Evolutionary conservation across 768 basidiomycete species (phyloP), one percentile per base, ranked within the genome.

Genomic region (Mycena haematopus): DNA sequence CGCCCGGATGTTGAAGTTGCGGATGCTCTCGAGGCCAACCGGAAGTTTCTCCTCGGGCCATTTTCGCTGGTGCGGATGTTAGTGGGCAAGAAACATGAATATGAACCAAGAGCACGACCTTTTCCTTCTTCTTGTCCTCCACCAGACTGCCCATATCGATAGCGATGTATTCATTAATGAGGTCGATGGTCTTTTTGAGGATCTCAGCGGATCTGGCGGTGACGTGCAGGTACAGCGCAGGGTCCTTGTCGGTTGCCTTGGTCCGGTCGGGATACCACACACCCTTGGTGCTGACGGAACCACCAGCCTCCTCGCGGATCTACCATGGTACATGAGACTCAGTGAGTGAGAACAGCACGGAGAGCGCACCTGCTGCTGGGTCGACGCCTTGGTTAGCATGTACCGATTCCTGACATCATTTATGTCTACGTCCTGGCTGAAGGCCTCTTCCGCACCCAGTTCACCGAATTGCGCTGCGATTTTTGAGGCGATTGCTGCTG

Each of bases 11-110:
- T 99, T 98, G 78, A 99, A 99, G 76, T 98, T 98, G 53, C 96
- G 84, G 69, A 99, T 86, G 56, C 88, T 89, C 17, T 99, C 96
- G 56, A 99, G 74, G 4, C 88, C 90, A 42, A 99, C 93, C 0
- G 88, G 89, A 10, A 98, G 77, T 76, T 97, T 98, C 76, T 96
- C 95, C 74, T 99, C 96, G 1, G 96, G 95, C 96, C 96, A 99
- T 86, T 96, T 97, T 57, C 93, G 84, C 92, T 95, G 70, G 11
- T 31, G 29, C 17, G 44, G 19, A 49, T 36, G 21, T 44, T 46
- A 29, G 42, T 17, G 15, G 31, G 13, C 21, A 52, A 21, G n/a
- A n/a, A 14, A 44, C 21, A 25, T 29, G 21, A 6, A 19, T 6
- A 25, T 14, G 5, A 27, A 40, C 19, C 25, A 11, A 57, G 29